A percentile compares a stretch with the other conserved stretches of the same genome.
Conservation (phyloP, 2,329 filamentous ascomycete species). For the Sarocladium oryzae region DNA sequence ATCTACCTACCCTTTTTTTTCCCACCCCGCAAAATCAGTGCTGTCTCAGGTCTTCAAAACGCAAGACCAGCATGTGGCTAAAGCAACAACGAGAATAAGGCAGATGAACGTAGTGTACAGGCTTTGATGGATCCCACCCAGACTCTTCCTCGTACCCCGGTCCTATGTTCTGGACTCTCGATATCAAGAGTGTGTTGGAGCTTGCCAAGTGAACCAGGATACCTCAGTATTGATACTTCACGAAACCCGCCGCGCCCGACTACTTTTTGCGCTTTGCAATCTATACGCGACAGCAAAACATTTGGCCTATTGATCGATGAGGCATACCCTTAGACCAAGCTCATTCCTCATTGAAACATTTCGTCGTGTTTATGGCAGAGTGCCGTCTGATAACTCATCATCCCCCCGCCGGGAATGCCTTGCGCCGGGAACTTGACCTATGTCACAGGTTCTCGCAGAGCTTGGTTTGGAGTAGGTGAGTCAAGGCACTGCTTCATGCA, state of each 20-base stretch:
- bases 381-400: not conserved
- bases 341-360: not conserved
- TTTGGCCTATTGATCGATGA: not conserved
- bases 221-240: not conserved
- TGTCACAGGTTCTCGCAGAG: not conserved
- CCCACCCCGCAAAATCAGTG: conserved; percentile 2
- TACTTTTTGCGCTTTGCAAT: conserved; percentile 8
- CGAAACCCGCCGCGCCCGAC: not conserved
- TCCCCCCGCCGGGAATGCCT: not conserved
- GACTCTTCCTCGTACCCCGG: too few species aligned
- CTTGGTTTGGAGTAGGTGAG: not conserved
- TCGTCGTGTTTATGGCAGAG: not conserved
- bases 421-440: not conserved
- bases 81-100: too few species aligned
- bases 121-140: too few species aligned
- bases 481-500: not conserved
- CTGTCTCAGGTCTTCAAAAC: not conserved
- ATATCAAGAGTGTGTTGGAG: not conserved
- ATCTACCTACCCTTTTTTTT: too few species aligned
- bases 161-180: too few species aligned
- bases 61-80: not conserved
- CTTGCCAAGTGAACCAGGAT: not conserved
- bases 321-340: not conserved
- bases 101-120: too few species aligned
- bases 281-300: not conserved